These are phyloP conservation scores for Solanum microdontum DNA, from an alignment of 257 asterid species.

Conservation along the genomic window DNA sequence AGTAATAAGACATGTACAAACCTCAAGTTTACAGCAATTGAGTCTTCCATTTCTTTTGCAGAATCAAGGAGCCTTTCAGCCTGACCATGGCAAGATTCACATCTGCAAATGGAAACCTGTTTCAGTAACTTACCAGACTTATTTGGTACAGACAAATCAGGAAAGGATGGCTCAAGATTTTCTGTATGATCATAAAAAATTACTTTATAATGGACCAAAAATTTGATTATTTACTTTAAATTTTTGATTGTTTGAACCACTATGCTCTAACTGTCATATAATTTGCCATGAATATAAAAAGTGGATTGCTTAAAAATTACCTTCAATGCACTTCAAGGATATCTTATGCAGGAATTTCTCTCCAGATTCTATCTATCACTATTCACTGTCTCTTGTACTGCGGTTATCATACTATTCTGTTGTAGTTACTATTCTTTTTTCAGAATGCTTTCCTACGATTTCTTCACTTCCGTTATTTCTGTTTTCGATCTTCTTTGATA, in stretches of 20 bases:
- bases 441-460: not conserved
- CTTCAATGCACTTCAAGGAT: not conserved
- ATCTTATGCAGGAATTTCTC: not conserved
- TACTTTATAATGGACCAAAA: not conserved
- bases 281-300: not conserved
- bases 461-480: not conserved
- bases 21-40: slow-evolving; percentile 97
- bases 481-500: not conserved
- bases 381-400: not conserved
- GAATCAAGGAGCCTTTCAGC: slow-evolving; percentile 99
- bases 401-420: not conserved
- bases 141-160: not conserved
- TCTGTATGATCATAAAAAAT: not conserved
- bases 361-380: not conserved
- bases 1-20: slow-evolving; percentile 13
- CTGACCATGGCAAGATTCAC: slow-evolving; percentile 99
- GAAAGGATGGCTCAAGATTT: not conserved
- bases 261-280: not conserved
- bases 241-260: not conserved
- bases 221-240: not conserved
- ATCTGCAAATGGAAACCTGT: slow-evolving; percentile 28
- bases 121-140: not conserved
- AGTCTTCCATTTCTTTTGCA: slow-evolving; percentile 99
- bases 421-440: not conserved
- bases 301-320: not conserved